Evolutionary conservation across 768 basidiomycete genomes (phyloP), one percentile per base, ranked within the genome.

Genomic region (Lactarius trivialis): DNA sequence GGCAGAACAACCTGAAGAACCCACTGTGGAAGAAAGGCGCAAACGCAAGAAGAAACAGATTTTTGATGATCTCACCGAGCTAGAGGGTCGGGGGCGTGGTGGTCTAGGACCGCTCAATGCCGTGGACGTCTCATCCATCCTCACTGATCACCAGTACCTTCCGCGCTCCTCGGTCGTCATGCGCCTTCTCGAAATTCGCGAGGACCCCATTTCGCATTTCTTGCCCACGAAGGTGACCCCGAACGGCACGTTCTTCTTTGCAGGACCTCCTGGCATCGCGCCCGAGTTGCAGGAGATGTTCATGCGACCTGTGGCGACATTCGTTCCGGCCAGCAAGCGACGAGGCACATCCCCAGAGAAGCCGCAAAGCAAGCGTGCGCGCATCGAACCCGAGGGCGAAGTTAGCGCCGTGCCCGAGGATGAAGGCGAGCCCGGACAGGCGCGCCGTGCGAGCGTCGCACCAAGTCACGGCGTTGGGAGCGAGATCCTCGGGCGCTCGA

Each of bases 41-140:
- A 85, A 73, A 66, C 71, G 73, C 37, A 85, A 82, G 70, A 91
- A 87, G 79, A 95, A 89, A 73, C 88, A 91, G 67, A 91, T 94
- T 50, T 89, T 96, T 59, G 95, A 98, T 72, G 81, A 83, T n/a
- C 83, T 92, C 49, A 94, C 89, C 7, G 94, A 98, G 73, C 81
- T 94, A 49, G 79, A 81, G 48, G 84, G 85, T 3, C 82, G 84
- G n/a, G 78, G 81, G 32, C 75, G 75, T 32, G 78, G 75, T 56
- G 78, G 77, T 26, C 72, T 85, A 26, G 83, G 82, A 26, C 79
- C 79, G 33, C 83, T 81, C 45, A 78, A 84, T 45, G 77, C 74
- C 26, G 72, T 76, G 62, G 81, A 83, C 60, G 82, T 88, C 58
- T 85, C 84, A 58, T 81, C 80, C 59, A 93, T 94, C 66, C 76